Base-by-base conservation (phyloP, 179 eudicot species). In the Beta corolliflora region DNA sequence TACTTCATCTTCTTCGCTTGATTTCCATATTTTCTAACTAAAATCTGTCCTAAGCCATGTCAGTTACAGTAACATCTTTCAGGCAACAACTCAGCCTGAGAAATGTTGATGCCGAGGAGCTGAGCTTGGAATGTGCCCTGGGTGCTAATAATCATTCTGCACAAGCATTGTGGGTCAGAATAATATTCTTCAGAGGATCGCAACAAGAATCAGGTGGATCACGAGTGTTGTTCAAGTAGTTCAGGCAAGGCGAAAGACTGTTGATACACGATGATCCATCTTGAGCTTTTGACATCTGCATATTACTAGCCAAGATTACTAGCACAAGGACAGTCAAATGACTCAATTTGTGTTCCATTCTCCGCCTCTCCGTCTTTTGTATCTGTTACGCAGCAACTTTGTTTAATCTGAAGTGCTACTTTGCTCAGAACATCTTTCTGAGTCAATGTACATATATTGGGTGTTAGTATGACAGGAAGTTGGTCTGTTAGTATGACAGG, bases 191-290 rank as follows among this genome's bases (percentile, higher is more conserved):
- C 74, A 93, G 84, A 31, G 95, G 94, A 29, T 88, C 83, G n/a
- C 97, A 93, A 45, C 97, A 93, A 31, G 84, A 82, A 5, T 86
- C 82, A 0, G 95, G 93, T 3, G 90, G 93, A 23, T 86, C 80
- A 0, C 79, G 60, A 2, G 79, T 83, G 52, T 80, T 82, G 19
- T 85, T 89, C 55, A 93, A 83, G 90, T 89, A 91, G 36, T 77
- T 86, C 61, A 91, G 65, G 85, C 96, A 93, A 6, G 93, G 92
- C 5, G 75, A 50, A 5, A 92, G 92, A 85, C 82, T 81, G 84
- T 87, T 86, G 23, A 89, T 73, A 81, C 97, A 93, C 48, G 82
- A 88, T 2, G 82, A 54, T 23, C 66, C 63, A 58, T 50, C 63
- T 66, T 84, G 84, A 48, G 84, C 86, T 13, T 48, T 55, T 5